Conservation (phyloP, 306 rosid species). For the Gastrolobium bilobum region DNA sequence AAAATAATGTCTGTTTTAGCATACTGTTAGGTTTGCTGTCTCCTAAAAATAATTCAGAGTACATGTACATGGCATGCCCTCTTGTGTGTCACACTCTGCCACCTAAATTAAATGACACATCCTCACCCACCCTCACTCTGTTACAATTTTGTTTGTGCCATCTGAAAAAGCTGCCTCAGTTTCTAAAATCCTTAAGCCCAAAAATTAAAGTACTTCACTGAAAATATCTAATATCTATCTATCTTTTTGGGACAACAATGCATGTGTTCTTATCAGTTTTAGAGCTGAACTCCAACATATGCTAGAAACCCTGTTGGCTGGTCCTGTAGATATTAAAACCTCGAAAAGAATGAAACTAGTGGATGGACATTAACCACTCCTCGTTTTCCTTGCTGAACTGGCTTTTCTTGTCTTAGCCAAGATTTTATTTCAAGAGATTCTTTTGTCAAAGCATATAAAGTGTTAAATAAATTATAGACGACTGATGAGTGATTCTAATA, state of each 20-base stretch:
- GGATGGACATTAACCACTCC: constrained; percentile 23
- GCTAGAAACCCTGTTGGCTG: constrained; percentile 35
- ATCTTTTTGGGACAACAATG: constrained; percentile 29
- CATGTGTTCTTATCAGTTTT: neutral
- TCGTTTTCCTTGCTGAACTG: constrained; percentile 43
- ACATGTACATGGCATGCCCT: constrained; percentile 36
- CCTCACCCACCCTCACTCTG: constrained; percentile 20
- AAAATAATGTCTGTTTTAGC: constrained; percentile 7
- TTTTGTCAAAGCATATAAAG: neutral
- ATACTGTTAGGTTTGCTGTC: constrained; percentile 29
- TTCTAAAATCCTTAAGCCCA: constrained; percentile 35
- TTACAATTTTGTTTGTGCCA: constrained; percentile 57
- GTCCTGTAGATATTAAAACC: constrained; percentile 44
- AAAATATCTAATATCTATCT: neutral
- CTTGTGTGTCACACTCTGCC: constrained; percentile 42
- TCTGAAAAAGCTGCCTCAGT: constrained; percentile 54
- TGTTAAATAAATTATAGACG: neutral
- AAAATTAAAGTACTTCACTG: constrained; percentile 34
- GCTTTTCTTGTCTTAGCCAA: constrained; percentile 42
- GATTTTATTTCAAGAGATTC: constrained; percentile 37
- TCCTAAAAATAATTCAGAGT: constrained; percentile 30
- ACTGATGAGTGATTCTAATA: neutral
- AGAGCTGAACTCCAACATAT: constrained; percentile 43
- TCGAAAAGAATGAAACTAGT: neutral
- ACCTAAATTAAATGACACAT: constrained; percentile 33